These are phyloP conservation scores for Coemansia sp. DNA, from an alignment of 371 early-diverging fungal genomes.

Conservation along the genomic window DNA sequence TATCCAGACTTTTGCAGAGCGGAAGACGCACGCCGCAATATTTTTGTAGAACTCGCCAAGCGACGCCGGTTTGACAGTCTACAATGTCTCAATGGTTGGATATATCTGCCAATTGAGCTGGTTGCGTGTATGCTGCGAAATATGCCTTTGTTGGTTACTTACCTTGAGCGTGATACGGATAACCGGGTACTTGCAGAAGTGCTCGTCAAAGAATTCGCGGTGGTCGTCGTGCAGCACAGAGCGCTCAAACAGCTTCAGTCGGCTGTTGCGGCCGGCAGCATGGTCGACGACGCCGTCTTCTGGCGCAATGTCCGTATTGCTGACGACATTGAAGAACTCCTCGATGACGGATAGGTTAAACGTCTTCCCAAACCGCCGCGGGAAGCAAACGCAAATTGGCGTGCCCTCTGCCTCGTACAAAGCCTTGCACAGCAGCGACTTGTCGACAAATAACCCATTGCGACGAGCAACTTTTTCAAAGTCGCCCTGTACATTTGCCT, in stretches of 20 bases:
- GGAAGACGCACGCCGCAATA: background rate
- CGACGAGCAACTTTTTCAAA: background rate
- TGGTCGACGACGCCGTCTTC: background rate
- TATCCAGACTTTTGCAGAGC: background rate
- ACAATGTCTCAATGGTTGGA: too few species aligned
- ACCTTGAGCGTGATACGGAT: slow-evolving; percentile 15
- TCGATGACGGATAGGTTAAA: slow-evolving; percentile 16
- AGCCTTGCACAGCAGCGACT: slow-evolving; percentile 18
- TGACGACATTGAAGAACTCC: slow-evolving; percentile 17
- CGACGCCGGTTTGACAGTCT: background rate
- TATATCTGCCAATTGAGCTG: too few species aligned
- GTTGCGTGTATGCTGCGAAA: too few species aligned
- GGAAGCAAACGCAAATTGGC: slow-evolving; percentile 10
- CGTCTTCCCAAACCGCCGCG: slow-evolving; percentile 20
- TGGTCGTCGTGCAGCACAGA: background rate
- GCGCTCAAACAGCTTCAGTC: slow-evolving; percentile 7
- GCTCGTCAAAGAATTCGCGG: slow-evolving; percentile 5
- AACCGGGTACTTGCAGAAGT: slow-evolving; percentile 20
- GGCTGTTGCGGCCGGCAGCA: background rate
- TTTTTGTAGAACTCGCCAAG: background rate
- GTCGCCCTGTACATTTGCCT: background rate
- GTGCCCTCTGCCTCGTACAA: background rate
- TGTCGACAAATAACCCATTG: slow-evolving; percentile 6
- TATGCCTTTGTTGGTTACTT: too few species aligned
- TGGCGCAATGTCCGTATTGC: background rate